Base-by-base conservation (phyloP, 169 alveolate species). In the Eimeria maxima region DNA sequence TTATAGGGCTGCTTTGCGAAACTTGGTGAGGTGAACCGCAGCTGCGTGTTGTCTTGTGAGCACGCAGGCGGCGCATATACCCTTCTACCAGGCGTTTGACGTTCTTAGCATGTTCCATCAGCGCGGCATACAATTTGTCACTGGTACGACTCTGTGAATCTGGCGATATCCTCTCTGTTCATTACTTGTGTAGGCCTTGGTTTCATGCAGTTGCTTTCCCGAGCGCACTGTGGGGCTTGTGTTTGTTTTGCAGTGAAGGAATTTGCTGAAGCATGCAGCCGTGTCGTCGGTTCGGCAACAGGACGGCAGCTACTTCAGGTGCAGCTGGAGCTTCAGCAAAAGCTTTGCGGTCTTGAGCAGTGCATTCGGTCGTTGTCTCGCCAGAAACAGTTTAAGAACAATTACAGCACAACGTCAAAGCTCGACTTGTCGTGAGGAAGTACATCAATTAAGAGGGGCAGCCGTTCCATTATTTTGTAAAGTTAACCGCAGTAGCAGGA, bases 241-340 rank as follows among this genome's bases (percentile, higher is more conserved):
- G 74, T 65, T 24, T 13, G 10, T 65, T n/a, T n/a, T 53, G 74
- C 95, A 90, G 95, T 90, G 80, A 90, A 90, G 89, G 95, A 90
- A 71, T 90, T 90, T 53, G 95, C 95, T 38, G 90, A 90, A 71
- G 83, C 95, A 2, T 90, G 95, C 78, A 55, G 89, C 55, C 95
- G 95, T 44, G 95, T 90, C 38, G 83, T 57, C 6, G 95, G 95
- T 20, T 42, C 95, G 53, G 83, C 95, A 20, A 90, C 95, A 76
- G 95, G 95, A 20, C 95, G 95, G 42, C 95, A 90, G 78, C 89
- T 90, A 42, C 95, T 90, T 27, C 95, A 90, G 89, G 84, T 90
- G 95, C 95, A 90, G 76, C 73, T 90, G 65, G 88, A 90, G 38
- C 57, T 90, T 8, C 89, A 90, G 74, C 95, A 90, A 63, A 90